Percentiles rank a stretch among this genome's conserved stretches.
phyloP scores from a whole-genome alignment of 768 basidiomycete genomes.

The Gymnopilus junonius region DNA sequence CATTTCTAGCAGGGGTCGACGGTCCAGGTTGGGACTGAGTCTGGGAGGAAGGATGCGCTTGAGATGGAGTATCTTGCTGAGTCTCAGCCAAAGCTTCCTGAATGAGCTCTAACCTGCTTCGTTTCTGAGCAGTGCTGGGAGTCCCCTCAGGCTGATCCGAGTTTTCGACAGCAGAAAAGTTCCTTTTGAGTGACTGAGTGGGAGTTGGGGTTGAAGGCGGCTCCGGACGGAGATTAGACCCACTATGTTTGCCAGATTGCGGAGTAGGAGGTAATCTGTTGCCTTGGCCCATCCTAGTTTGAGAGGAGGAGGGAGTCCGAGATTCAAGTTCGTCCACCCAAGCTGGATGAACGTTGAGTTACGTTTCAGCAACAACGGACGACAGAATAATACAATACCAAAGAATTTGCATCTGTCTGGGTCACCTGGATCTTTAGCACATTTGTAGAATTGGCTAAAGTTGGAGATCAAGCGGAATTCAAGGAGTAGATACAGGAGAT shows the following conservation, averaged over 20 bases:
- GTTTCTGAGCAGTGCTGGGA: conserved; percentile 6
- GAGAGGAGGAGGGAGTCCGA: background rate
- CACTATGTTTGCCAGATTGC: background rate
- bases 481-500: background rate
- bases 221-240: background rate
- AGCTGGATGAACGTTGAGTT: background rate
- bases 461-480: too few species aligned
- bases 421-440: conserved; percentile 15
- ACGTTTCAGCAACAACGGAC: too few species aligned
- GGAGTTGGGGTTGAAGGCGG: conserved; percentile 2
- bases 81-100: conserved; percentile 2
- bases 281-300: too few species aligned
- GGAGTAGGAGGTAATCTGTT: conserved; percentile 10
- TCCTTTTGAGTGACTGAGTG: conserved; percentile 1
- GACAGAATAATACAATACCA: background rate
- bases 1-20: background rate
- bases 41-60: background rate
- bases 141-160: background rate
- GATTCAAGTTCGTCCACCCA: conserved; percentile 12
- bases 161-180: conserved; percentile 1
- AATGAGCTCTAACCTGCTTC: conserved; percentile 5
- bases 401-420: conserved; percentile 18
- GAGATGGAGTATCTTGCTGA: background rate
- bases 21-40: background rate
- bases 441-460: conserved; percentile 22